phyloP scores from a whole-genome alignment of 2,329 filamentous ascomycete genomes.

The Neoscytalidium dimidiatum region DNA sequence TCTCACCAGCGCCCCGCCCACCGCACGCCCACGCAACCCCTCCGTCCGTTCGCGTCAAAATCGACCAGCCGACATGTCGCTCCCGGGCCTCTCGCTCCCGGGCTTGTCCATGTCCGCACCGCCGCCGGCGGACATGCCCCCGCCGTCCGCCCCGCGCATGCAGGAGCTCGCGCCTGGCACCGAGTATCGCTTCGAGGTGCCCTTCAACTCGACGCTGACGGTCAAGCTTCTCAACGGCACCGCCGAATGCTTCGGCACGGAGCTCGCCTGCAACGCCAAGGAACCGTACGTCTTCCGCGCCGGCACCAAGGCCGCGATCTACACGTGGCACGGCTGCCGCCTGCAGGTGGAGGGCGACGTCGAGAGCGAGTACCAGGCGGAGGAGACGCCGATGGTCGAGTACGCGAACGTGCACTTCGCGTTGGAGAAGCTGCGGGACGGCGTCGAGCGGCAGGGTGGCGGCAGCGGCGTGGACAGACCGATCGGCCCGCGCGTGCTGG shows the following conservation, averaged over 20 bases:
- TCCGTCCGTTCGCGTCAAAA: too few relatives aligned
- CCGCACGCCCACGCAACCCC: background rate
- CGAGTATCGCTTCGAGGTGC: slow-evolving; percentile 48
- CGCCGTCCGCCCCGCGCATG: slow-evolving; percentile 31
- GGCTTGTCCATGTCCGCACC: slow-evolving; percentile 30
- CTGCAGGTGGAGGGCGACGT: slow-evolving; percentile 76
- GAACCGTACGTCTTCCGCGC: slow-evolving; percentile 70
- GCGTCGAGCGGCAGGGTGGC: slow-evolving; percentile 45
- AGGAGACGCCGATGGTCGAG: slow-evolving; percentile 76
- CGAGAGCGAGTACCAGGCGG: slow-evolving; percentile 67
- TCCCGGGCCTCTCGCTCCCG: slow-evolving; percentile 50
- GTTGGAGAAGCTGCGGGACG: slow-evolving; percentile 70
- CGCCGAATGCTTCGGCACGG: slow-evolving; percentile 92
- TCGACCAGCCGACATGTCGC: slow-evolving; percentile 30
- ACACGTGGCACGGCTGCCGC: slow-evolving; percentile 88
- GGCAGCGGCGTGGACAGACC: slow-evolving; percentile 23
- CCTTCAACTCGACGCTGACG: slow-evolving; percentile 35
- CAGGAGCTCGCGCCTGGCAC: slow-evolving; percentile 48
- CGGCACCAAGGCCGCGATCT: slow-evolving; percentile 82
- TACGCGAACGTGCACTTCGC: slow-evolving; percentile 88
- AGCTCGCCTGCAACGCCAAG: slow-evolving; percentile 74
- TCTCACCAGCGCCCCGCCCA: background rate
- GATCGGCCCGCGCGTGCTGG: slow-evolving; percentile 77
- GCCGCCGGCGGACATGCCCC: slow-evolving; percentile 27
- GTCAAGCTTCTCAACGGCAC: slow-evolving; percentile 73